These are phyloP conservation scores for Abrus pulchellus DNA, from an alignment of 306 rosid species.

Conservation along the genomic window DNA sequence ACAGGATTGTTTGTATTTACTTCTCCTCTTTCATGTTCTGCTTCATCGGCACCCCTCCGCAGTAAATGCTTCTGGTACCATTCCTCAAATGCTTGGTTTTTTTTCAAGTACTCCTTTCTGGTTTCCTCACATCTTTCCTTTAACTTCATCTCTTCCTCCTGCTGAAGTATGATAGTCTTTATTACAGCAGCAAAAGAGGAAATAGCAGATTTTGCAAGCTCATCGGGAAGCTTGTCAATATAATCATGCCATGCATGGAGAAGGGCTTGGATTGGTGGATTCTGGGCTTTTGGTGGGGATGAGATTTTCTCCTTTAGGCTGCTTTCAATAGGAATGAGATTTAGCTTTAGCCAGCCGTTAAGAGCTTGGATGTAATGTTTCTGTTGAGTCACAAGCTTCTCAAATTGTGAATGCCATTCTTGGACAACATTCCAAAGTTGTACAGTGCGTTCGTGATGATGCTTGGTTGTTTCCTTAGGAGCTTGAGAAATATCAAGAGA, in stretches of 20 bases:
- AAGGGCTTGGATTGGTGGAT: conserved; percentile 80
- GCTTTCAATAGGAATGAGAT: conserved; percentile 88
- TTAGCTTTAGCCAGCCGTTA: conserved; percentile 75
- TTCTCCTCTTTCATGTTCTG: conserved; percentile 68
- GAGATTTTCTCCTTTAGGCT: conserved; percentile 84
- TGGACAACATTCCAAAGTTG: conserved; percentile 70
- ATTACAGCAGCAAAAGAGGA: conserved; percentile 81
- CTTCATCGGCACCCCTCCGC: conserved; percentile 60
- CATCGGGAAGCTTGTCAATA: conserved; percentile 90
- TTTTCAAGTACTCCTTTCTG: conserved; percentile 66
- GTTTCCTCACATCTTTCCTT: conserved; percentile 82
- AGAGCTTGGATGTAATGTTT: conserved; percentile 82
- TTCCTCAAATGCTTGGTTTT: conserved; percentile 71
- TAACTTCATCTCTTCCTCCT: conserved; percentile 88
- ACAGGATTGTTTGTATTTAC: conserved; percentile 64
- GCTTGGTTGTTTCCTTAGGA: conserved; percentile 75
- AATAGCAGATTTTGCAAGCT: conserved; percentile 78
- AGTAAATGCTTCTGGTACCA: conserved; percentile 78
- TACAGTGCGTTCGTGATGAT: conserved; percentile 71
- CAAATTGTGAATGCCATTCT: conserved; percentile 74
- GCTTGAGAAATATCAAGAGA: conserved; percentile 67
- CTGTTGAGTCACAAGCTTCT: conserved; percentile 79
- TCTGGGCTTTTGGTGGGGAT: conserved; percentile 67
- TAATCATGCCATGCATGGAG: conserved; percentile 75
- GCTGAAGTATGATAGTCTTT: conserved; percentile 70